These are phyloP conservation scores for Torulaspora globosa DNA, from an alignment of 1,139 yeast species.

Conservation along the genomic window DNA sequence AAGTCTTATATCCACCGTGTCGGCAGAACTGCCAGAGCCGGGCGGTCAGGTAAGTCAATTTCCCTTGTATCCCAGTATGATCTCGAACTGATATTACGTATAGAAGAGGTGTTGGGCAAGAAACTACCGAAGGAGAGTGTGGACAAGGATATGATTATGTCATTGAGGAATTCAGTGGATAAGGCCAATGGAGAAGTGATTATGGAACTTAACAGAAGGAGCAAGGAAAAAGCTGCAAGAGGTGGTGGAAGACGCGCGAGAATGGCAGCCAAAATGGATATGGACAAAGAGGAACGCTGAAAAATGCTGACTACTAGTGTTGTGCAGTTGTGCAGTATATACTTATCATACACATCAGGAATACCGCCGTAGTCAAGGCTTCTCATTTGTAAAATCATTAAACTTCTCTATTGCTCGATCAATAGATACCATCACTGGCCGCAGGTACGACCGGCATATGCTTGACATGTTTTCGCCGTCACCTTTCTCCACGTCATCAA, in stretches of 20 bases:
- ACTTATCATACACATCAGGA: not conserved
- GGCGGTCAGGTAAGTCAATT: slow-evolving; percentile 87
- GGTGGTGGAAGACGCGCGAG: slow-evolving; percentile 40
- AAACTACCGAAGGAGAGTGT: slow-evolving; percentile 81
- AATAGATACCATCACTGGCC: slow-evolving; percentile 30
- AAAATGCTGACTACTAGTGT: slow-evolving; percentile 3
- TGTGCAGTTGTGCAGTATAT: not conserved
- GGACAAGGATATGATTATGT: slow-evolving; percentile 70
- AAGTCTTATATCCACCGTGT: slow-evolving; percentile 96
- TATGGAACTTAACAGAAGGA: slow-evolving; percentile 73
- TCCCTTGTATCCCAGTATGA: slow-evolving; percentile 94
- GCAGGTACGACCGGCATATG: slow-evolving; percentile 28
- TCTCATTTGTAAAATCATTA: slow-evolving; percentile 15
- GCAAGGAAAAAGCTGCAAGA: slow-evolving; percentile 39
- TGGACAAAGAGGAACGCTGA: slow-evolving; percentile 47
- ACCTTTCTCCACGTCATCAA: slow-evolving; percentile 30
- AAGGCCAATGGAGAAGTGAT: slow-evolving; percentile 90
- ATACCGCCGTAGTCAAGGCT: not conserved
- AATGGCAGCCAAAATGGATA: slow-evolving; percentile 39
- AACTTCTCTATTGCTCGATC: slow-evolving; percentile 31
- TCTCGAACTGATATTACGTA: slow-evolving; percentile 77
- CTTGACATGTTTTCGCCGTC: slow-evolving; percentile 31
- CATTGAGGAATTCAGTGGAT: slow-evolving; percentile 82
- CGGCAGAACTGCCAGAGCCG: slow-evolving; percentile 98
- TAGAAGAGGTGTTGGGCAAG: slow-evolving; percentile 80